A percentile compares a stretch with the other conserved stretches of the same genome.
These are phyloP conservation scores for Neocallimastix lanati DNA, from an alignment of 192 early-diverging fungal species.

Conservation along the genomic window DNA sequence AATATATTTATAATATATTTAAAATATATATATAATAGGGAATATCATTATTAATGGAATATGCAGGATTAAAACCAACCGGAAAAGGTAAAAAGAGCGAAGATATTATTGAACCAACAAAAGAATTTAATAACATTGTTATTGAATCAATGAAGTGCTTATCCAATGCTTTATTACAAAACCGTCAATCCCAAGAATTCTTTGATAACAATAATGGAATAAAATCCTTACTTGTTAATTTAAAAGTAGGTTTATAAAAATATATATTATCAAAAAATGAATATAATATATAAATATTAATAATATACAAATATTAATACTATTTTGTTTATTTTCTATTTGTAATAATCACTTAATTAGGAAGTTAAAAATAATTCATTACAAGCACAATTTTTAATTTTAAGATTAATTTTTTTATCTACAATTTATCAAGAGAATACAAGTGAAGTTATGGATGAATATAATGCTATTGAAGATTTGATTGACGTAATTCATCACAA, in stretches of 20 bases:
- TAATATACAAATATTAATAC: not conserved
- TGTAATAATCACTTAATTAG: slow-evolving; percentile 8
- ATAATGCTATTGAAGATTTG: slow-evolving; percentile 16
- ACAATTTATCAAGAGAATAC: slow-evolving; percentile 17
- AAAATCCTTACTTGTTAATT: slow-evolving; percentile 8
- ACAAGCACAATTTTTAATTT: slow-evolving; percentile 36
- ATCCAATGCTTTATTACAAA: slow-evolving; percentile 40
- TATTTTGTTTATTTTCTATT: not conserved
- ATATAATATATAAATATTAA: too few relatives aligned
- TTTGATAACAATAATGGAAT: slow-evolving; percentile 25
- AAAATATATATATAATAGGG: too few relatives aligned
- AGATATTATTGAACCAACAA: too few relatives aligned
- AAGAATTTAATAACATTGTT: not conserved
- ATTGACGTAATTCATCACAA: slow-evolving; percentile 10
- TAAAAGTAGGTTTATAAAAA: slow-evolving; percentile 16
- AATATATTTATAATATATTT: too few relatives aligned
- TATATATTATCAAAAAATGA: too few relatives aligned
- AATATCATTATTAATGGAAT: slow-evolving; percentile 11
- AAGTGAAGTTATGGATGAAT: slow-evolving; percentile 1
- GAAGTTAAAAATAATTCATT: slow-evolving; percentile 3
- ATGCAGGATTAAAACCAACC: slow-evolving; percentile 5
- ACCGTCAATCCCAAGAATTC: slow-evolving; percentile 16
- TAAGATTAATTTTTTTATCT: slow-evolving; percentile 48
- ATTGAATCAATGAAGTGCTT: slow-evolving; percentile 48
- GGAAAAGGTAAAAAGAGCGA: too few relatives aligned